A percentile compares a stretch with the other conserved stretches of the same genome.
Conservation (phyloP, 1,284 basidiomycete species). For the Cryptococcus sp. region DNA sequence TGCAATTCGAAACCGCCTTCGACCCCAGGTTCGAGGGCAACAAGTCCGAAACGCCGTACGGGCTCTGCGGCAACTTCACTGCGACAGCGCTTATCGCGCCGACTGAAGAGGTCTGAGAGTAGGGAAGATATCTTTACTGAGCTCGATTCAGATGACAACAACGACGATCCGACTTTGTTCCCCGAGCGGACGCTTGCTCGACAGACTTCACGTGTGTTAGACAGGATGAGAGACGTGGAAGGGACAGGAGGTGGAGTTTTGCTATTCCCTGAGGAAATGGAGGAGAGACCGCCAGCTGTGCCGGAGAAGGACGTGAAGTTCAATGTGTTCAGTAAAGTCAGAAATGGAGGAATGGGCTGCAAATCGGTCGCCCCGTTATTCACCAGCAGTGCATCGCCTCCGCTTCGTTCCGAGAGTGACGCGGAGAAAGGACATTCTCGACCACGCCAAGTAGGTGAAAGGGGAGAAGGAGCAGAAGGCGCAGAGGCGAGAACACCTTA, state of each 20-base stretch:
- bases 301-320: too few relatives aligned
- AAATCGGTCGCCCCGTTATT: not conserved
- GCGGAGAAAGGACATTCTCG: not conserved
- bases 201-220: not conserved
- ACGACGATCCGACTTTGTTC: slow-evolving; percentile 3
- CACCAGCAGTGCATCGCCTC: not conserved
- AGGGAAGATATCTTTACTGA: slow-evolving; percentile 27
- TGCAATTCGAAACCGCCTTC: too few relatives aligned
- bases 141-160: slow-evolving; percentile 4
- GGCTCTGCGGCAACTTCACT: not conserved
- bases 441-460: too few relatives aligned
- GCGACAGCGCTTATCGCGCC: slow-evolving; percentile 3
- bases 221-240: not conserved
- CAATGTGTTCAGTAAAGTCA: too few relatives aligned
- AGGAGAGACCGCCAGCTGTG: not conserved
- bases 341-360: not conserved
- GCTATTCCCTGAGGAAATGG: slow-evolving; percentile 16
- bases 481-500: not conserved
- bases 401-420: not conserved
- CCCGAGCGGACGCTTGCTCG: not conserved
- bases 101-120: slow-evolving; percentile 10
- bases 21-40: too few relatives aligned
- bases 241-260: slow-evolving; percentile 9
- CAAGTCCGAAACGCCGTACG: too few relatives aligned
- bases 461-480: too few relatives aligned